Base-by-base conservation (phyloP, 345 rosid species). In the Aethionema arabicum region DNA sequence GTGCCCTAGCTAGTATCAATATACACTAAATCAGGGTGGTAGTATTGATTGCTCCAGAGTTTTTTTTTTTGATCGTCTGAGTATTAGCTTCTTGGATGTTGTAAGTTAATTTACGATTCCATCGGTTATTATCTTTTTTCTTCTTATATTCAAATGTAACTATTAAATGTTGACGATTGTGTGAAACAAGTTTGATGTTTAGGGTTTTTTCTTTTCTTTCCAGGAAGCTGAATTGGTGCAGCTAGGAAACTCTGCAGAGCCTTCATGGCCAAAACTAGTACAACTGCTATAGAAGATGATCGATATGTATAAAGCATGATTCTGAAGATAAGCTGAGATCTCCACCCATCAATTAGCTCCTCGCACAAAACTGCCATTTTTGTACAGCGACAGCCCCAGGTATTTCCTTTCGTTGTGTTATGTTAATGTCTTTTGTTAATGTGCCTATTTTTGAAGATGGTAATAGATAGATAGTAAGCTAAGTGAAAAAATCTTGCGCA, bases 231-330 rank as follows among this genome's bases (percentile, higher is more conserved):
- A 85, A 56, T 60, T 85, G 84, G 97, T 87, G 69, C 78, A 81
- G 64, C 55, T 87, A 66, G 95, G 89, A 74, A 84, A 70, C 42
- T 70, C 76, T 0, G 84, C 85, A 56, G 90, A 87, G 70, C 95
- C 96, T 0, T 70, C 95, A 2, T 92, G 98, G 98, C 78, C 86
- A 41, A 89, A 87, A 65, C 74, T 92, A 68, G 93, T 85, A 74
- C 96, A 87, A 76, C 96, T 96, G n/a, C 52, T 89, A 72, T 96
- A 87, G 88, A 92, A 76, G 84, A 81, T 89, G 65, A 45, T 78
- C 13, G 98, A 86, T 75, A n/a, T n/a, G n/a, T n/a, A n/a, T n/a
- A n/a, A n/a, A n/a, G n/a, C n/a, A n/a, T n/a, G n/a, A n/a, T n/a
- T n/a, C n/a, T n/a, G n/a, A n/a, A n/a, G n/a, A n/a, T n/a, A n/a